Conservation (phyloP, 768 basidiomycete genomes). For the Termitomyces sp. region DNA sequence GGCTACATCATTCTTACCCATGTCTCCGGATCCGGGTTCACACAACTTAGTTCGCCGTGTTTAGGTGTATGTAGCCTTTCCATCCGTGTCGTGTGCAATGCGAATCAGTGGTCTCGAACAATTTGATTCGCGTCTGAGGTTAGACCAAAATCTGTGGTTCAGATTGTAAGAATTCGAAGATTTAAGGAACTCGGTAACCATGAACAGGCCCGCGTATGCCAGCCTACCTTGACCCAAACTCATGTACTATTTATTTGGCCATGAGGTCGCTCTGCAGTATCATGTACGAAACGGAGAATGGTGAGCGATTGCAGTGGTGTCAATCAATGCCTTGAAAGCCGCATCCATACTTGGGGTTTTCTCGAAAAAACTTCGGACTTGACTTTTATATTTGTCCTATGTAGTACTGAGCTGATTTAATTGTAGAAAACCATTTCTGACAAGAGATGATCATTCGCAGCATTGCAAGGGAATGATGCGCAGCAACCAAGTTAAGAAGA, state of each 20-base stretch:
- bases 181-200: background rate
- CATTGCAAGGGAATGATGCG: background rate
- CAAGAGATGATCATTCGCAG: background rate
- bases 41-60: background rate
- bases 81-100: background rate
- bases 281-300: no score
- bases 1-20: background rate
- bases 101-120: background rate
- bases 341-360: background rate
- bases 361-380: no score
- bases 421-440: no score
- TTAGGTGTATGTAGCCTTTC: background rate
- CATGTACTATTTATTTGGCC: background rate
- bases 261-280: background rate
- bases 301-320: no score
- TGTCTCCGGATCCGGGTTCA: slow-evolving; percentile 1
- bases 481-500: background rate
- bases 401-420: no score
- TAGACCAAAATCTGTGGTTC: background rate
- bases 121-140: no score
- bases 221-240: background rate
- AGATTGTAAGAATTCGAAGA: background rate
- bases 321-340: no score
- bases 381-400: no score
- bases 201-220: background rate